Conservation (phyloP, 2,329 filamentous ascomycete genomes). For the Beauveria bassiana region DNA sequence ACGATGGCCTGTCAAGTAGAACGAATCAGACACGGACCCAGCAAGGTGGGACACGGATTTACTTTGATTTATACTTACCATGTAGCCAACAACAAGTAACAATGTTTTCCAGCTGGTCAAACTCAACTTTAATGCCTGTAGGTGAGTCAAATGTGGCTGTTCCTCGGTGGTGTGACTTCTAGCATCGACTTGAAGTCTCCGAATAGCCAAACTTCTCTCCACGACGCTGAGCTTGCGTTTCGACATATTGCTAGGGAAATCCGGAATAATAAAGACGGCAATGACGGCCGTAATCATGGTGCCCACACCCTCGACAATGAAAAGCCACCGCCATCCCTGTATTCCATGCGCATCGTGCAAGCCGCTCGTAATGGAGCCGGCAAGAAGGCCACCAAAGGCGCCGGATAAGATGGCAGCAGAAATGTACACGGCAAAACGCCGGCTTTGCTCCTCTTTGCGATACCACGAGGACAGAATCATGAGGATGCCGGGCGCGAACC, state of each 20-base stretch:
- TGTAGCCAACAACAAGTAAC: slow-evolving; percentile 33
- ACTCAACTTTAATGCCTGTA: slow-evolving; percentile 44
- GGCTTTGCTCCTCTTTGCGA: slow-evolving; percentile 45
- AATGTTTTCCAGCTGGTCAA: slow-evolving; percentile 33
- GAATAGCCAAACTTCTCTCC: slow-evolving; percentile 58
- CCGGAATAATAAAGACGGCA: slow-evolving; percentile 63
- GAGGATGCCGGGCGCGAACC: slow-evolving; percentile 48
- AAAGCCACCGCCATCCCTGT: slow-evolving; percentile 51
- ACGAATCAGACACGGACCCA: not conserved
- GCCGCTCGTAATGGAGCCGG: slow-evolving; percentile 46
- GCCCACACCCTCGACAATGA: slow-evolving; percentile 56
- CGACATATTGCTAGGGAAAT: slow-evolving; percentile 62
- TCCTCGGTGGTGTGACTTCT: slow-evolving; percentile 61
- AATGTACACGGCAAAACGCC: slow-evolving; percentile 48
- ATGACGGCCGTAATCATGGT: slow-evolving; percentile 56
- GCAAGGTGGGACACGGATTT: not conserved
- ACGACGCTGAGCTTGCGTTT: slow-evolving; percentile 51
- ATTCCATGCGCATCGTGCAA: slow-evolving; percentile 56
- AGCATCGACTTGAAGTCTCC: slow-evolving; percentile 56
- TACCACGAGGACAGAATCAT: slow-evolving; percentile 50
- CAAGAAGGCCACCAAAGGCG: slow-evolving; percentile 50
- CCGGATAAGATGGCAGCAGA: slow-evolving; percentile 47
- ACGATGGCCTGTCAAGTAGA: slow-evolving; percentile 22
- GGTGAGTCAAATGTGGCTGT: slow-evolving; percentile 58
- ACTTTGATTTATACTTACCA: slow-evolving; percentile 18